Percentiles rank a stretch among this genome's conserved stretches.
phyloP scores from a whole-genome alignment of 805 yeast species.

The Candida caryicola region DNA sequence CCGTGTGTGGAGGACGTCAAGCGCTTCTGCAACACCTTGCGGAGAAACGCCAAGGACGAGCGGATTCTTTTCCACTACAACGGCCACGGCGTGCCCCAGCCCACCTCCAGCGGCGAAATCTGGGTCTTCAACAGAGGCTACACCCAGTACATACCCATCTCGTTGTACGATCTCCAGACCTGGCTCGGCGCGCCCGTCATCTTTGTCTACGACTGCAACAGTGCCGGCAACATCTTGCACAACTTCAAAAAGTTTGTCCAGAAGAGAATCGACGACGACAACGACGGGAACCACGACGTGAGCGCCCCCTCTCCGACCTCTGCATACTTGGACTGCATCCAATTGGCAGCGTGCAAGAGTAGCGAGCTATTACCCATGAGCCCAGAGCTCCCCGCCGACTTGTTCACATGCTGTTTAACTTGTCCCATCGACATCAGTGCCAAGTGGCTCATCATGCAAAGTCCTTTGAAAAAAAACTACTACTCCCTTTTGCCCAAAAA shows the following conservation, averaged over 20 bases:
- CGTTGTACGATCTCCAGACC: slow-evolving; percentile 89
- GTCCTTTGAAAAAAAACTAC: slow-evolving; percentile 56
- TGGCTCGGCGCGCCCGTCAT: slow-evolving; percentile 99
- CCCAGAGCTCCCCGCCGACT: slow-evolving; percentile 93
- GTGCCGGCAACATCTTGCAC: slow-evolving; percentile 88
- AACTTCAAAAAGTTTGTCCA: slow-evolving; percentile 89
- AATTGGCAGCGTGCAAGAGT: slow-evolving; percentile 86
- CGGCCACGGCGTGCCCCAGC: slow-evolving; percentile 98
- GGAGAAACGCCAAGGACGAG: slow-evolving; percentile 91
- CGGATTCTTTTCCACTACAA: slow-evolving; percentile 91
- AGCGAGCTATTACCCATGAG: slow-evolving; percentile 87
- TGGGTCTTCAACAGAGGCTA: slow-evolving; percentile 98
- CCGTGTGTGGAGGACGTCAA: slow-evolving; percentile 96
- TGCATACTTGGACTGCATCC: slow-evolving; percentile 82
- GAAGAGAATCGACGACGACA: slow-evolving; percentile 83
- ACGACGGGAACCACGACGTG: slow-evolving; percentile 53
- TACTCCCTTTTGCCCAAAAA: slow-evolving; percentile 46
- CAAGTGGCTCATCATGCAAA: slow-evolving; percentile 86
- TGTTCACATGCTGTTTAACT: slow-evolving; percentile 92
- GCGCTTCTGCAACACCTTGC: slow-evolving; percentile 80
- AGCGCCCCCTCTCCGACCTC: slow-evolving; percentile 60
- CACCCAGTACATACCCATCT: slow-evolving; percentile 95
- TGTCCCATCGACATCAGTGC: slow-evolving; percentile 94
- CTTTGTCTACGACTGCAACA: slow-evolving; percentile 90
- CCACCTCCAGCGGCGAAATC: slow-evolving; percentile 92